These are phyloP conservation scores for Arabidopsis suecica DNA, from an alignment of 345 rosid species.

Conservation along the genomic window DNA sequence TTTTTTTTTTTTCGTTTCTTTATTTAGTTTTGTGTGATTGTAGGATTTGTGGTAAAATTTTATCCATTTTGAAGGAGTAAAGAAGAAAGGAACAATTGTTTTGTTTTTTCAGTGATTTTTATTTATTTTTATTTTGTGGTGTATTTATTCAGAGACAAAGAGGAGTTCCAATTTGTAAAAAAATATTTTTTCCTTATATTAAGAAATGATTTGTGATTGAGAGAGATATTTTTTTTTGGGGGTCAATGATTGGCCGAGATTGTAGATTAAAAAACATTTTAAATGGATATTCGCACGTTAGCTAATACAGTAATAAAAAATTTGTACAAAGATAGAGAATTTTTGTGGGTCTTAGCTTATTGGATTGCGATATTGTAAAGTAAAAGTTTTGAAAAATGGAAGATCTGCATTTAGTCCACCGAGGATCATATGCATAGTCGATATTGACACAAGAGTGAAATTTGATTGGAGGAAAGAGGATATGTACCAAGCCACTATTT, in stretches of 20 bases:
- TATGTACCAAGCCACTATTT: conserved; percentile 34
- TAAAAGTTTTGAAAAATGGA: not conserved
- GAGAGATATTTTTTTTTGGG: not conserved
- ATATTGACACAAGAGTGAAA: conserved; percentile 16
- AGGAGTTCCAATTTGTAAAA: conserved; percentile 41
- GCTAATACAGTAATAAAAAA: not conserved
- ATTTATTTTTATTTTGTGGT: conserved; percentile 22
- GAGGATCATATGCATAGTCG: not conserved
- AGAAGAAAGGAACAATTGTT: conserved; percentile 30
- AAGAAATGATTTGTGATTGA: not conserved
- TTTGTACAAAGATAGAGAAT: not conserved
- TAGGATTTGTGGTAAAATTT: conserved; percentile 27
- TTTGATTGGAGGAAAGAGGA: conserved; percentile 39
- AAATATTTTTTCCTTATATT: conserved; percentile 5
- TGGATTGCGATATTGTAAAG: not conserved
- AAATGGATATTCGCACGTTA: not conserved
- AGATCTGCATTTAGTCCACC: not conserved
- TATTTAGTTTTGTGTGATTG: not conserved
- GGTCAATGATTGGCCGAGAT: not conserved
- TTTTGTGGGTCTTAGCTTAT: not conserved
- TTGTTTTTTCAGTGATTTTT: conserved; percentile 25
- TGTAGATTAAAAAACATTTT: not conserved
- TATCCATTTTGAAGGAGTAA: conserved; percentile 27
- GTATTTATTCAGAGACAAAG: conserved; percentile 23
- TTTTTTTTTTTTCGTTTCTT: not conserved